Conservation (phyloP, 2,329 filamentous ascomycete genomes). For the Aspergillus quadricinctus region DNA sequence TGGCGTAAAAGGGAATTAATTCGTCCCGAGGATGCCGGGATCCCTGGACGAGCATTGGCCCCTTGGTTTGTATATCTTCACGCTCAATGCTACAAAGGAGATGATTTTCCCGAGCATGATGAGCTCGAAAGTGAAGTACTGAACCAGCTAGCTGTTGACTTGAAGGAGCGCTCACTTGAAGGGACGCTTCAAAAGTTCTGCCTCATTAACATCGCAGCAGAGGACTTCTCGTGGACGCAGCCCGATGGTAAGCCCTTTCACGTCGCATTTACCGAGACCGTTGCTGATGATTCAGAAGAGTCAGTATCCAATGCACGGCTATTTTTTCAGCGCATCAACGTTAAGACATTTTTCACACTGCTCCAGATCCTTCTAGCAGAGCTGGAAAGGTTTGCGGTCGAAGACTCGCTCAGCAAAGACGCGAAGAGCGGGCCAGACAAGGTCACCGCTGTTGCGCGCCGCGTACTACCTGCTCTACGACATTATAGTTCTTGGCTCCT, state of each 20-base stretch:
- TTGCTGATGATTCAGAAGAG: slow-evolving; percentile 37
- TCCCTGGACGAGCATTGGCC: slow-evolving; percentile 56
- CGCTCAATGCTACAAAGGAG: slow-evolving; percentile 74
- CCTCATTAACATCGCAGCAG: slow-evolving; percentile 80
- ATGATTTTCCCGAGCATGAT: slow-evolving; percentile 67
- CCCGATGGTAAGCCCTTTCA: slow-evolving; percentile 49
- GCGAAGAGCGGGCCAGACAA: slow-evolving; percentile 41
- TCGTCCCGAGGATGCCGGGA: slow-evolving; percentile 46
- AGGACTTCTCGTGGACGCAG: slow-evolving; percentile 63
- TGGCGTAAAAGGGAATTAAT: slow-evolving; percentile 54
- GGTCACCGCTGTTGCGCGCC: slow-evolving; percentile 55
- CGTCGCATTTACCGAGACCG: neutral
- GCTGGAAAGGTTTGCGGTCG: slow-evolving; percentile 55
- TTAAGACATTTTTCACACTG: slow-evolving; percentile 69
- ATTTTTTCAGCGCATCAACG: slow-evolving; percentile 72
- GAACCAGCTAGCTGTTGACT: slow-evolving; percentile 66
- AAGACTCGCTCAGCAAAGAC: slow-evolving; percentile 43
- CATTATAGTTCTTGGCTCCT: slow-evolving; percentile 66
- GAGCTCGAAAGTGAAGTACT: slow-evolving; percentile 85
- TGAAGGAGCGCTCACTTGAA: slow-evolving; percentile 64
- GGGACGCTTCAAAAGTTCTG: slow-evolving; percentile 71
- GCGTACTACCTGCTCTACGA: slow-evolving; percentile 60
- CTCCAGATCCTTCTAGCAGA: slow-evolving; percentile 68
- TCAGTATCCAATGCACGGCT: slow-evolving; percentile 45
- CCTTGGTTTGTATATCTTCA: slow-evolving; percentile 85